A percentile compares a stretch with the other conserved stretches of the same genome.
These are phyloP conservation scores for Atractiella rhizophila DNA, from an alignment of 768 basidiomycete species.

Conservation along the genomic window DNA sequence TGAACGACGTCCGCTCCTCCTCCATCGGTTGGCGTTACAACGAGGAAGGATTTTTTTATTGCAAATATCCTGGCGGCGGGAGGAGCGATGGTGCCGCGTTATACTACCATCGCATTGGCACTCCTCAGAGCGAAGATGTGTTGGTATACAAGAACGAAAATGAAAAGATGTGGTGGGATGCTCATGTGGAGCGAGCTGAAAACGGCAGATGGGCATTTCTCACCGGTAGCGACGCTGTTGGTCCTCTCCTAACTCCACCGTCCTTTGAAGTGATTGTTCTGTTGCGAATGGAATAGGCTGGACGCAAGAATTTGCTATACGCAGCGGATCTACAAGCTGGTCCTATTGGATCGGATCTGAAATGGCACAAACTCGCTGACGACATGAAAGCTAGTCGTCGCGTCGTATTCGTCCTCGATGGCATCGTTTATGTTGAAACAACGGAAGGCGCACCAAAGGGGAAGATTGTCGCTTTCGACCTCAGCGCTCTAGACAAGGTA, in stretches of 20 bases:
- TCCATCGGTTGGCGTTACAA: slow-evolving; percentile 43
- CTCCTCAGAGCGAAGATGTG: slow-evolving; percentile 39
- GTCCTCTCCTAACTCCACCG: background rate
- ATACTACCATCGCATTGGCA: slow-evolving; percentile 49
- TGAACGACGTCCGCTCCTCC: slow-evolving; percentile 34
- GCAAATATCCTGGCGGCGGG: background rate
- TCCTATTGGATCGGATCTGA: slow-evolving; percentile 37
- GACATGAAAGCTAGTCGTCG: slow-evolving; percentile 37
- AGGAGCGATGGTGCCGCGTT: slow-evolving; percentile 45
- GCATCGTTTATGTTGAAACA: slow-evolving; percentile 14
- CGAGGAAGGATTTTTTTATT: background rate
- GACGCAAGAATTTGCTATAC: slow-evolving; percentile 29
- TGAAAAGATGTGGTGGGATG: slow-evolving; percentile 25
- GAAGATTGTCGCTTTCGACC: slow-evolving; percentile 12
- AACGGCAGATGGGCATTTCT: background rate
- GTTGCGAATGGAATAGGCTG: slow-evolving; percentile 10
- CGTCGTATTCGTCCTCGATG: slow-evolving; percentile 13
- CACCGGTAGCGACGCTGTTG: background rate
- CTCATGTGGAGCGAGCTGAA: too few species aligned
- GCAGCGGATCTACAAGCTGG: slow-evolving; percentile 21
- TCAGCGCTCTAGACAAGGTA: slow-evolving; percentile 9
- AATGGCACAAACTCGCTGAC: slow-evolving; percentile 46
- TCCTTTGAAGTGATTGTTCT: slow-evolving; percentile 3
- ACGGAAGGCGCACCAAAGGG: slow-evolving; percentile 13
- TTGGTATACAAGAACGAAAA: slow-evolving; percentile 35